These are phyloP conservation scores for Boechera retrofracta DNA, from an alignment of 345 rosid species.

Conservation along the genomic window DNA sequence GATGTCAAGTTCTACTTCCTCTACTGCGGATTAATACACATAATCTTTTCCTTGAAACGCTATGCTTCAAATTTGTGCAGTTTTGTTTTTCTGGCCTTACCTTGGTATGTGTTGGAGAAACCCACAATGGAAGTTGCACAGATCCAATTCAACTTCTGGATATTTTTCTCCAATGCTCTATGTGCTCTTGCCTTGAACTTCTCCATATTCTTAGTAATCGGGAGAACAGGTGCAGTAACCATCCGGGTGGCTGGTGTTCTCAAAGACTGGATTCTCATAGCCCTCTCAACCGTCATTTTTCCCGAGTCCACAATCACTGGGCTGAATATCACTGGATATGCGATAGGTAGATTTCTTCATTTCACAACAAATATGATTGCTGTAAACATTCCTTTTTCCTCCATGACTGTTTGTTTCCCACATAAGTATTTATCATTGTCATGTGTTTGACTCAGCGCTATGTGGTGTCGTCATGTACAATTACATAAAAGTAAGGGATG, in stretches of 20 bases:
- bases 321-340: constrained; percentile 90
- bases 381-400: neutral
- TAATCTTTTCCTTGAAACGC: constrained; percentile 2
- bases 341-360: constrained; percentile 67
- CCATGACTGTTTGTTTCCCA: neutral
- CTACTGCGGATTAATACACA: neutral
- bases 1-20: constrained; percentile 12
- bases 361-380: neutral
- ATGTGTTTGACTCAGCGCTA: constrained; percentile 60
- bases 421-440: neutral
- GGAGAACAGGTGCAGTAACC: constrained; percentile 96
- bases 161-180: constrained; percentile 93
- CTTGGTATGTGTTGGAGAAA: constrained; percentile 93
- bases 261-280: constrained; percentile 97
- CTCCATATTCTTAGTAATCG: constrained; percentile 90
- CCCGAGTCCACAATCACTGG: constrained; percentile 95
- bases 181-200: constrained; percentile 92
- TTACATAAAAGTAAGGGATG: constrained; percentile 83
- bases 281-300: constrained; percentile 88
- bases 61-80: constrained; percentile 56
- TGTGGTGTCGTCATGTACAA: constrained; percentile 97
- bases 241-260: constrained; percentile 96
- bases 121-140: constrained; percentile 79
- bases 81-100: constrained; percentile 84
- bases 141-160: constrained; percentile 96